Evolutionary conservation across 331 rosid genomes (phyloP).

Genomic region (Quercus lobata): DNA sequence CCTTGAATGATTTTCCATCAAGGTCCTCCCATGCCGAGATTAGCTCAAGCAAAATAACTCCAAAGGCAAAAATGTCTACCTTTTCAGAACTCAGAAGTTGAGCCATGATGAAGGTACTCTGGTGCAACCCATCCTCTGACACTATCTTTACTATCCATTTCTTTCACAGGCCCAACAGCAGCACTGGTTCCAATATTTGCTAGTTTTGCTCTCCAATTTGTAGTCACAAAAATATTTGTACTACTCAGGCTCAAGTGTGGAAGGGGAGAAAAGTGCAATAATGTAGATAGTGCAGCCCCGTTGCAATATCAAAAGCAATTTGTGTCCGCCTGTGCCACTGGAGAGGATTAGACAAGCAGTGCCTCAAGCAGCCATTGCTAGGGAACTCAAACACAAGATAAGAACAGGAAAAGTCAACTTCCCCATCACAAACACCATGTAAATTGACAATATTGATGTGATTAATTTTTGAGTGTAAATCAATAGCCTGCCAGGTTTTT

Average conservation of each 20-base stretch:
- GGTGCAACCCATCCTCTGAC: too few species aligned
- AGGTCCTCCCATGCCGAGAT: conserved; percentile 47
- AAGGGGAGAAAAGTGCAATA: conserved; percentile 52
- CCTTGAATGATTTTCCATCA: conserved; percentile 44
- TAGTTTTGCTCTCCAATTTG: conserved; percentile 49
- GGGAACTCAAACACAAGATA: conserved; percentile 60
- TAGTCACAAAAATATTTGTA: conserved; percentile 48
- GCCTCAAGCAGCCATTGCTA: conserved; percentile 54
- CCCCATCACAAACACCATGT: conserved; percentile 57
- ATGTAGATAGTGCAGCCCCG: conserved; percentile 66
- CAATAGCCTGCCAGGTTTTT: conserved; percentile 44
- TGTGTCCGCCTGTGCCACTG: conserved; percentile 49
- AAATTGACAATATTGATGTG: conserved; percentile 62
- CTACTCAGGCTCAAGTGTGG: conserved; percentile 48
- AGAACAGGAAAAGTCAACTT: conserved; percentile 39
- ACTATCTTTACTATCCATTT: too few species aligned
- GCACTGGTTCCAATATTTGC: conserved; percentile 38
- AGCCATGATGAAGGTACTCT: neutral
- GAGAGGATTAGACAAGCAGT: conserved; percentile 29
- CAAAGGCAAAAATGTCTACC: conserved; percentile 62
- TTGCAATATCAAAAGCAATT: conserved; percentile 64
- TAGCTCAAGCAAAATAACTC: conserved; percentile 64
- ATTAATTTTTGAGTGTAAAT: conserved; percentile 62
- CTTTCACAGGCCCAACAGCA: too few species aligned
- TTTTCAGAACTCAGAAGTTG: conserved; percentile 44